Percentiles rank a stretch among this genome's conserved stretches.
Conservation (phyloP, 2,329 filamentous ascomycete species). For the Dryadomyces quercivorus region DNA sequence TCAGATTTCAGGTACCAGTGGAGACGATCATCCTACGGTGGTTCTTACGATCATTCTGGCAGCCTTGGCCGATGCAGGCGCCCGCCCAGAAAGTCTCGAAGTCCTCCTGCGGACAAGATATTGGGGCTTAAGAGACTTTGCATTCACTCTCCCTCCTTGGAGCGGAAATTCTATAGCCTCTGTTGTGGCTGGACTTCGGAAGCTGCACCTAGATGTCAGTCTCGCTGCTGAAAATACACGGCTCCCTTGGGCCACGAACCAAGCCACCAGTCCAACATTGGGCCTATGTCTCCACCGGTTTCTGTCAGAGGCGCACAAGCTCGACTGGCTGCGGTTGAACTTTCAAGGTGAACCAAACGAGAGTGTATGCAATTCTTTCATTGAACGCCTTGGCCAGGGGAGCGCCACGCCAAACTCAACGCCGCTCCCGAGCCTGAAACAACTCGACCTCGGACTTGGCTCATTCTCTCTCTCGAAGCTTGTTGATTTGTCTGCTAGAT, state of each 20-base stretch:
- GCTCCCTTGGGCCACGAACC: neutral
- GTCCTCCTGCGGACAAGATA: conserved; percentile 26
- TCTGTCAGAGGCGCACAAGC: conserved; percentile 24
- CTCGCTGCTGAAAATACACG: neutral
- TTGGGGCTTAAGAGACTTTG: conserved; percentile 22
- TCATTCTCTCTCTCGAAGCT: neutral
- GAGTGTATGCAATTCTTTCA: neutral
- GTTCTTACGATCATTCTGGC: conserved; percentile 28
- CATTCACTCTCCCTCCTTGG: conserved; percentile 33
- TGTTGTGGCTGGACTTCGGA: conserved; percentile 32
- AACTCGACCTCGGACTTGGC: neutral
- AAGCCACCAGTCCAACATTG: conserved; percentile 9
- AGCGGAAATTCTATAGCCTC: conserved; percentile 23
- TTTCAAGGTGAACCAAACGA: conserved; percentile 16
- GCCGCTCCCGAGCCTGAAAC: neutral
- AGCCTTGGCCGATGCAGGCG: conserved; percentile 28
- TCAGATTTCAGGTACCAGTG: neutral
- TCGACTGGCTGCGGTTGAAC: conserved; percentile 43
- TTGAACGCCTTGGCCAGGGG: neutral
- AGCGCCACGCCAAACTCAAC: neutral
- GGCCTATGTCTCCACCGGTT: conserved; percentile 19
- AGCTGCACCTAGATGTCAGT: conserved; percentile 26
- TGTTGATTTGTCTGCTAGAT: neutral
- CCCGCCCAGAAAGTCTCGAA: conserved; percentile 31
- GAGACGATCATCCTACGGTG: conserved; percentile 16